Evolutionary conservation across 2,329 filamentous ascomycete genomes (phyloP).

Genomic region (Colletotrichum phormii): DNA sequence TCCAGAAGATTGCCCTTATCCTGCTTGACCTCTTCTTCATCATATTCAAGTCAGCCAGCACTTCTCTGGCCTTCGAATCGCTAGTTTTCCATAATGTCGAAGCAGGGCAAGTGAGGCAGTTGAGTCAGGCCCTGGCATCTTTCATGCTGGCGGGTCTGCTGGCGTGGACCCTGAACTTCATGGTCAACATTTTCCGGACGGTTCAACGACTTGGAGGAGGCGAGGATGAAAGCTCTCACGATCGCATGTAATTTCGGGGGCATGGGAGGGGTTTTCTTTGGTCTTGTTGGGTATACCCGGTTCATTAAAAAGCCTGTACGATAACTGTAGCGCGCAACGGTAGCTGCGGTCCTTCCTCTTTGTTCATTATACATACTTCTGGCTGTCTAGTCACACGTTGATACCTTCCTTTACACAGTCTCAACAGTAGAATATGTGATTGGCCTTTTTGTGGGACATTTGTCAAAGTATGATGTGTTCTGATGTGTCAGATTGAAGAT

Average conservation of each 20-base stretch:
- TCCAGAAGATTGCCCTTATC: constrained; percentile 88
- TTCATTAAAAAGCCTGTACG: constrained; percentile 35
- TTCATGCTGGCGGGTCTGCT: constrained; percentile 85
- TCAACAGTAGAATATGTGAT: not conserved
- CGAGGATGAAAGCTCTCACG: constrained; percentile 51
- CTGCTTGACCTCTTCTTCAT: constrained; percentile 96
- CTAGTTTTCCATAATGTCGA: constrained; percentile 69
- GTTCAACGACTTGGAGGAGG: constrained; percentile 71
- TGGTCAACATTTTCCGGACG: constrained; percentile 82
- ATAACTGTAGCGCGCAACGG: constrained; percentile 16
- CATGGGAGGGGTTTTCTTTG: not conserved
- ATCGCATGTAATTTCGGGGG: constrained; percentile 21
- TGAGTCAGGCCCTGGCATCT: constrained; percentile 76
- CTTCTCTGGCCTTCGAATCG: constrained; percentile 88
- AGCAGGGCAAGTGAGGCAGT: constrained; percentile 49
- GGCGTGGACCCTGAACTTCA: constrained; percentile 92
- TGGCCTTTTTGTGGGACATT: not conserved
- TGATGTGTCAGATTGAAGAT: not conserved
- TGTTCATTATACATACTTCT: constrained; percentile 9
- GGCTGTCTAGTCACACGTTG: not conserved
- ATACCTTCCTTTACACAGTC: not conserved
- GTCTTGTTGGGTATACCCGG: constrained; percentile 32
- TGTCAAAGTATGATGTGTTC: not conserved
- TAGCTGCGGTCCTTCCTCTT: constrained; percentile 18
- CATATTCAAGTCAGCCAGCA: constrained; percentile 94